Evolutionary conservation across 257 asterid species (phyloP), one percentile per base, ranked within the genome.

Genomic region (Handroanthus guayacan): DNA sequence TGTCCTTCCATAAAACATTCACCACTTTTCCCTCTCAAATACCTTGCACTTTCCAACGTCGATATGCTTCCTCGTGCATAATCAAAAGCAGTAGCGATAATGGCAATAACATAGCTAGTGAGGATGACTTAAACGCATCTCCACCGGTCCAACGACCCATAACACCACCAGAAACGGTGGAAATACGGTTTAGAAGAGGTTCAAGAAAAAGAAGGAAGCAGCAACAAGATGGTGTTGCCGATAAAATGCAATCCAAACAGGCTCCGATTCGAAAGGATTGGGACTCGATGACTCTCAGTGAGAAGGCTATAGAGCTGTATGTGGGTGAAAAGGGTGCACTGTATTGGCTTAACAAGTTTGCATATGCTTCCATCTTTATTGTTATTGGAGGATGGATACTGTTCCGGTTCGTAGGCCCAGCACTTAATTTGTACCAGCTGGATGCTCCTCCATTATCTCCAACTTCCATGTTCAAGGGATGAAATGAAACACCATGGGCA

Each of bases 261-360:
- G 66, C 81, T 20, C 13, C 80, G 25, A 58, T 86, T 34, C 89
- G 81, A 1, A 93, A 94, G 84, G 88, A 90, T 2, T 94, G 97
- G 98, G 96, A 92, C 8, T 83, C 91, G 10, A 94, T 94, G 97
- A 92, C 77, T 4, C 69, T 90, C 0, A 5, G 62, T 2, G 97
- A 94, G 87, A 94, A 94, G 85, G 94, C 91, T 5, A 17, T 81
- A n/a, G 97, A 92, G 85, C 54, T 94, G 54, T 92, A 94, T 20
- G 48, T 90, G 73, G 96, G 97, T 7, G 97, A 92, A 78, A 94
- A 90, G 80, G 96, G 98, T 4, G 7, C 69, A 5, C 63, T 92
- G 72, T 94, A 87, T 71, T 94, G 97, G 98, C 92, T 94, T 13
- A 94, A 92, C 86, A 94, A 94, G 82, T 88, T 94, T 66, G 97